Base-by-base conservation (phyloP, 1,284 basidiomycete genomes). In the Cryptococcus maquisensis region DNA sequence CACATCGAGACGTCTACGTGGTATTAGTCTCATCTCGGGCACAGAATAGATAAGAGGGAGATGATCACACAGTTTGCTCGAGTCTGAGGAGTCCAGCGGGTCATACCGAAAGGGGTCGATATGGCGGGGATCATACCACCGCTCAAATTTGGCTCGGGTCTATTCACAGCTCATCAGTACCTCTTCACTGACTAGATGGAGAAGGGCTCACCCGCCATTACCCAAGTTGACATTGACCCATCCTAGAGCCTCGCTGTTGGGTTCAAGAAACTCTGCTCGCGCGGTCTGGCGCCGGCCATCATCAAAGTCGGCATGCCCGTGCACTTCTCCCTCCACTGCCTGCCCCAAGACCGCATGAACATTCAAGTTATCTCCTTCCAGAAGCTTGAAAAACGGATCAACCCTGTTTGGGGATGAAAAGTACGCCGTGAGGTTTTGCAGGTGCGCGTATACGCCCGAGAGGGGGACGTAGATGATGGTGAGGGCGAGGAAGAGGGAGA, bases 101-200 rank as follows among this genome's bases (percentile, higher is more conserved):
- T 88, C 86, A 88, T 88, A 3, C 81, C 88, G 62, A 90, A 90
- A 0, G 88, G 88, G 8, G 87, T 86, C 0, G 85, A 85, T 16
- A 69, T 63, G 8, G 67, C 60, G 2, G 74, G 72, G 21, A 75
- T 74, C 74, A 73, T 75, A 15, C 62, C 68, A 39, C 68, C 68
- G 18, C 64, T 66, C 26, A 71, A 52, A 51, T 71, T 62, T 0
- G 68, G 68, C 44, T 67, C 65, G 16, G 67, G 64, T 10, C 68
- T 69, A 52, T 32, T 1, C 5, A n/a, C 28, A 32, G 28, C 6
- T 10, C 9, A 2, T 40, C 39, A n/a, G n/a, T 40, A 12, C n/a
- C 16, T 8, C n/a, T 40, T 21, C 18, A 40, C 7, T 10, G 5
- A 24, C 23, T 12, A 3, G 6, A 21, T 26, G 45, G 21, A 10